phyloP scores from a whole-genome alignment of 176 grass and related monocot species.

The Avena atlantica region DNA sequence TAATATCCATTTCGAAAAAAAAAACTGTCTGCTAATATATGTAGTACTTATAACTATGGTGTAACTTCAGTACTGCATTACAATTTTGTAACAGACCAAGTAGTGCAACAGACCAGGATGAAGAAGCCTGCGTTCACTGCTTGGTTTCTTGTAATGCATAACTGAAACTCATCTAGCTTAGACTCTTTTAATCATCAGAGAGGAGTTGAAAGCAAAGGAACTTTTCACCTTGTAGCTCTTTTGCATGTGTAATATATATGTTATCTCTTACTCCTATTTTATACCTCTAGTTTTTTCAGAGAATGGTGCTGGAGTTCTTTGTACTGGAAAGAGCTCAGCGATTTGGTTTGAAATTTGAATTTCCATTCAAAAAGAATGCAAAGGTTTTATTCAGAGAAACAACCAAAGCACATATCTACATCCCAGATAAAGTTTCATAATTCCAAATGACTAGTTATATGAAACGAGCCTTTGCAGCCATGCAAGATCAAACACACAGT shows the following conservation, averaged over 20 bases:
- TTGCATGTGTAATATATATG: constrained; percentile 30
- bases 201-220: constrained; percentile 49
- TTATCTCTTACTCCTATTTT: not conserved
- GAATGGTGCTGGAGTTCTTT: not conserved
- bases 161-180: constrained; percentile 36
- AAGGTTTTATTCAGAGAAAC: not conserved
- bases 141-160: constrained; percentile 49
- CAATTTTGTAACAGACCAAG: constrained; percentile 43
- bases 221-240: constrained; percentile 9
- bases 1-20: too few species aligned
- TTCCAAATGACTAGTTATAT: not conserved
- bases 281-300: not conserved
- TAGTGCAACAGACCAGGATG: constrained; percentile 27
- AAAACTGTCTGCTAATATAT: constrained; percentile 24
- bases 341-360: not conserved
- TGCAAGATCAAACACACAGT: constrained; percentile 5
- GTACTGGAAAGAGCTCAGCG: not conserved
- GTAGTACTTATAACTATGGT: constrained; percentile 33
- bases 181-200: constrained; percentile 18
- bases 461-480: not conserved
- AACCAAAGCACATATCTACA: not conserved
- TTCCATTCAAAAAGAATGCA: not conserved
- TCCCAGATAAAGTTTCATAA: not conserved
- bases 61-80: constrained; percentile 31
- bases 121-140: constrained; percentile 19